These are phyloP conservation scores for Microsporum ferrugineum DNA, from an alignment of 2,329 filamentous ascomycete species.

Conservation along the genomic window DNA sequence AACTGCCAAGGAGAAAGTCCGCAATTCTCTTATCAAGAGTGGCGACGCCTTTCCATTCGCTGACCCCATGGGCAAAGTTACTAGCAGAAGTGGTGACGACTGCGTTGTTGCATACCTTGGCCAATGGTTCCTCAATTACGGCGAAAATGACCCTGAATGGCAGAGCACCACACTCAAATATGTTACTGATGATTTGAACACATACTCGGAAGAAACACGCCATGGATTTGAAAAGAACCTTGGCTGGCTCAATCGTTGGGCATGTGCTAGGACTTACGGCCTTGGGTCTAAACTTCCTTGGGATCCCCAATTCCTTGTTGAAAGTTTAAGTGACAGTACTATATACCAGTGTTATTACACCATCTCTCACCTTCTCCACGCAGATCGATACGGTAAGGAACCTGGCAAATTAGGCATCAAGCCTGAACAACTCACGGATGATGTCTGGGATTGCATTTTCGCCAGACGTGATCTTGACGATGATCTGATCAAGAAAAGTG, in stretches of 20 bases:
- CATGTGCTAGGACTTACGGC: slow-evolving; percentile 81
- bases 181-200: slow-evolving; percentile 63
- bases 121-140: slow-evolving; percentile 98
- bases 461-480: slow-evolving; percentile 59
- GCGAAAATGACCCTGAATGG: slow-evolving; percentile 70
- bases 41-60: slow-evolving; percentile 82
- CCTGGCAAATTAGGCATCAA: slow-evolving; percentile 58
- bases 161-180: slow-evolving; percentile 61
- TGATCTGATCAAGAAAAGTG: slow-evolving; percentile 51
- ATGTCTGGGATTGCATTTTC: slow-evolving; percentile 95
- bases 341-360: slow-evolving; percentile 64
- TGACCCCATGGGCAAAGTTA: slow-evolving; percentile 81
- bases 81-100: slow-evolving; percentile 79
- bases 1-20: slow-evolving; percentile 73
- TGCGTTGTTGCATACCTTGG: slow-evolving; percentile 89
- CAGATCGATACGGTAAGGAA: slow-evolving; percentile 71
- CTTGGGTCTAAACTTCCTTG: slow-evolving; percentile 90
- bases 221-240: slow-evolving; percentile 75
- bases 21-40: slow-evolving; percentile 61
- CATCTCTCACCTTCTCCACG: slow-evolving; percentile 56
- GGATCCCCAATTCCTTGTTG: slow-evolving; percentile 82
- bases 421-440: slow-evolving; percentile 81
- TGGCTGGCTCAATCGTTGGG: slow-evolving; percentile 92
- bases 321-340: slow-evolving; percentile 82
- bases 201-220: slow-evolving; percentile 65